Base-by-base conservation (phyloP, 176 grass and related monocot genomes). In the Carex parvula region DNA sequence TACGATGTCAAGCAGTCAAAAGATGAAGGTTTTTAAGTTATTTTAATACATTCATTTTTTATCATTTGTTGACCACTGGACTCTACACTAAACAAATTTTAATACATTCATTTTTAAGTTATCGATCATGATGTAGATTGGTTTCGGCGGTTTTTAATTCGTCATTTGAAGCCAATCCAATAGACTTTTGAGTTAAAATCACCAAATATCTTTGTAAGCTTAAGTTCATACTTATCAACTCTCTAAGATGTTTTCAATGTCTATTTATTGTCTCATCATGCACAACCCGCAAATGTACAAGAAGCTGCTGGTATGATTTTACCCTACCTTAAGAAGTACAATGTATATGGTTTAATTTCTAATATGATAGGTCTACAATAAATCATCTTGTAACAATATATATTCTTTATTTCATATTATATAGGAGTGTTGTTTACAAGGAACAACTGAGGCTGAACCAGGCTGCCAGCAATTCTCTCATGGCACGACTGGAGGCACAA, bases 391-490 rank as follows among this genome's bases (percentile, higher is more conserved):
- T 81, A 81, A 46, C 17, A 81, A 64, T 64, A 20, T 37, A 56
- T 42, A 26, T 68, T 39, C 4, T 55, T 54, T 21, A 13, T 16
- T 86, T 69, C 1, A 50, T 64, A 4, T 56, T 70, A 85, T 98
- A 63, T 59, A 98, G 96, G 91, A 90, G 83, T 12, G 91, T 95
- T 86, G 88, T 95, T n/a, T 99, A 95, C 81, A 99, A 99, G 76
- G 96, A 99, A 66, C 96, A 99, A 15, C 87, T 93, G 60, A 95
- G 96, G 77, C 72, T 93, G 80, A 99, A 95, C 87, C 93, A 95
- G 78, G 84, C 91, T 81, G 93, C 96, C 73, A 89, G 85, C 3
- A 90, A 80, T 70, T 68, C 91, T 73, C 92, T 99, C 15, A 92
- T 99, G 91, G 96, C 91, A n/a, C 94, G 91, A 88, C 73, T 99